Percentiles rank a stretch among this genome's conserved stretches.
Evolutionary conservation across 2,329 filamentous ascomycete species (phyloP).

Genomic region (Phyllosticta citribraziliensis): DNA sequence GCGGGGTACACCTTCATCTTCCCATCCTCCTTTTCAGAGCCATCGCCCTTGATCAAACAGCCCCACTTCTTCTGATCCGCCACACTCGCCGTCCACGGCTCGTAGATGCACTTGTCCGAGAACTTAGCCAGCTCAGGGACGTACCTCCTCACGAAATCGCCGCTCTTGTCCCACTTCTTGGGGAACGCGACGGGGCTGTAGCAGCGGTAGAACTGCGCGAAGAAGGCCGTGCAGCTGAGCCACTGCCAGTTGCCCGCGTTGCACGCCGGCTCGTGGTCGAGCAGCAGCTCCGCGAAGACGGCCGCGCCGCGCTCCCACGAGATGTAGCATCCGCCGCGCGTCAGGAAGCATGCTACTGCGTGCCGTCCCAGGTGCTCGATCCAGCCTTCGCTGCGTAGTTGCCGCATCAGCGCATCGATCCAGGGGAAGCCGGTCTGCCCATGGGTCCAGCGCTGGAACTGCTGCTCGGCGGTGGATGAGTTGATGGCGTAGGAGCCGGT

Average conservation of each 20-base stretch:
- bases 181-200: constrained; percentile 64
- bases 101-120: constrained; percentile 63
- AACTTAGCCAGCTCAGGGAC: constrained; percentile 56
- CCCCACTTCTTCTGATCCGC: constrained; percentile 59
- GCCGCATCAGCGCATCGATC: constrained; percentile 73
- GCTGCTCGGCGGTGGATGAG: constrained; percentile 49
- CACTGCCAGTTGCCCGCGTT: constrained; percentile 73
- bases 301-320: constrained; percentile 71
- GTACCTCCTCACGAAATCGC: constrained; percentile 53
- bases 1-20: constrained; percentile 52
- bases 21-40: constrained; percentile 26
- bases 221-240: constrained; percentile 68
- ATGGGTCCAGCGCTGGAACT: constrained; percentile 59
- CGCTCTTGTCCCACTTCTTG: constrained; percentile 65
- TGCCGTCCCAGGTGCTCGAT: constrained; percentile 72
- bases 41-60: constrained; percentile 41
- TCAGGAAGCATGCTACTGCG: constrained; percentile 73
- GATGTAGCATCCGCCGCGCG: constrained; percentile 66
- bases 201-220: constrained; percentile 59
- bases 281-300: constrained; percentile 65
- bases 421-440: constrained; percentile 68
- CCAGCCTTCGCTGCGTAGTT: constrained; percentile 63
- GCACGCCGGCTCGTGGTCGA: constrained; percentile 66
- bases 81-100: constrained; percentile 66
- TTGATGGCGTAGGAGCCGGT: constrained; percentile 57